Base-by-base conservation (phyloP, 371 early-diverging fungal genomes). In the Zopfochytrium polystomum region DNA sequence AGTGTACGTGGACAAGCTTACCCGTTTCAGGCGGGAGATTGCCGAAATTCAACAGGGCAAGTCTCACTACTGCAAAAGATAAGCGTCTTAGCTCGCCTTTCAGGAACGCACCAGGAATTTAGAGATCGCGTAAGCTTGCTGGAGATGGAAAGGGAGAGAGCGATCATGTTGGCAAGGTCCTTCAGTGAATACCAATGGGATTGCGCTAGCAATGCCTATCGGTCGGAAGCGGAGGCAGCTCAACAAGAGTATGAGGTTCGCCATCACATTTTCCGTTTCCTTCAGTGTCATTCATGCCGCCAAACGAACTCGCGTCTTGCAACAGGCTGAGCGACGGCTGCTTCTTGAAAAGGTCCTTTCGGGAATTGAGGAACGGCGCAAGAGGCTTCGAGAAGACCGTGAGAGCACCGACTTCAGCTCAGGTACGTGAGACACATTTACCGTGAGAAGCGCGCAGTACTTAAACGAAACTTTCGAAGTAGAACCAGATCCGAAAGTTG, bases 391-490 rank as follows among this genome's bases (percentile, higher is more conserved):
- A 29, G 93, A 92, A 58, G 93, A 92, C 51, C 87, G 88, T 63
- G 93, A 91, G 52, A 87, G 84, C 67, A 75, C 87, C 72, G 90
- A 90, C 57, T 75, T 90, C n/a, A n/a, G n/a, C n/a, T n/a, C n/a
- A n/a, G n/a, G n/a, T n/a, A n/a, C n/a, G n/a, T n/a, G n/a, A n/a
- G n/a, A n/a, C n/a, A n/a, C n/a, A n/a, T n/a, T n/a, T n/a, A n/a
- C n/a, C n/a, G n/a, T n/a, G n/a, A n/a, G n/a, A n/a, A n/a, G n/a
- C n/a, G n/a, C n/a, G n/a, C n/a, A n/a, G n/a, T n/a, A n/a, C n/a
- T n/a, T n/a, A n/a, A n/a, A n/a, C n/a, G n/a, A n/a, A n/a, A n/a
- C n/a, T n/a, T n/a, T n/a, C n/a, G n/a, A n/a, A n/a, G n/a, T n/a
- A n/a, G n/a, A n/a, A n/a, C n/a, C n/a, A n/a, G n/a, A n/a, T n/a